These are phyloP conservation scores for Pichia rugopelliculosa DNA, from an alignment of 805 yeast genomes.

Conservation along the genomic window DNA sequence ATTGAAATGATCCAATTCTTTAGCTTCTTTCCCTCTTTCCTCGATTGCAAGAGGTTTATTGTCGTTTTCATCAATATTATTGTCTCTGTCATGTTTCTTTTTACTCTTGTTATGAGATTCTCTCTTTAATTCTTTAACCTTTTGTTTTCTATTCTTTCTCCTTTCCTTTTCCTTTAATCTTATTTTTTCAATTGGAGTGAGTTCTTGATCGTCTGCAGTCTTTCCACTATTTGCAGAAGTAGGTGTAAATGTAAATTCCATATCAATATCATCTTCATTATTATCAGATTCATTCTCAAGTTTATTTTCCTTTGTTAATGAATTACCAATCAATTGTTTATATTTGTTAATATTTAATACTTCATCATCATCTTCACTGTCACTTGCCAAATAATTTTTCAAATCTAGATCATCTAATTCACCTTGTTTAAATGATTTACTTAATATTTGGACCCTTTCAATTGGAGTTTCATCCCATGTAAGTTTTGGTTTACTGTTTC, in stretches of 20 bases:
- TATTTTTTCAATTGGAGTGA: slow-evolving; percentile 70
- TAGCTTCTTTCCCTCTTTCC: slow-evolving; percentile 68
- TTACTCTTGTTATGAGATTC: slow-evolving; percentile 38
- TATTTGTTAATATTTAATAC: slow-evolving; percentile 50
- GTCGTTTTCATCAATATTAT: slow-evolving; percentile 29
- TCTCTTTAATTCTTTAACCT: slow-evolving; percentile 53
- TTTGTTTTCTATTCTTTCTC: slow-evolving; percentile 74
- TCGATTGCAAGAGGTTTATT: slow-evolving; percentile 62
- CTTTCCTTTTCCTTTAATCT: slow-evolving; percentile 90
- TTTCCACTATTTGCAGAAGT: slow-evolving; percentile 40
- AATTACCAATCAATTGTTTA: slow-evolving; percentile 35
- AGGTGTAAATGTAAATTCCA: slow-evolving; percentile 95
- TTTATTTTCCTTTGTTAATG: neutral
- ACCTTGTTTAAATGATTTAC: slow-evolving; percentile 76
- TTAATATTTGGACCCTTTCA: slow-evolving; percentile 69
- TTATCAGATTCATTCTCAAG: slow-evolving; percentile 19
- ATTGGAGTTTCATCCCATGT: slow-evolving; percentile 99
- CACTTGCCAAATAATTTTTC: slow-evolving; percentile 84
- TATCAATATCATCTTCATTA: slow-evolving; percentile 65
- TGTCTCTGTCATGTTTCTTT: slow-evolving; percentile 15
- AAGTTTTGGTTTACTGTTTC: slow-evolving; percentile 90
- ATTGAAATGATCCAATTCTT: slow-evolving; percentile 60
- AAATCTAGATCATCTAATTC: slow-evolving; percentile 89
- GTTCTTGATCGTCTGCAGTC: slow-evolving; percentile 41
- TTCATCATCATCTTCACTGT: slow-evolving; percentile 50